Percentiles rank a stretch among this genome's conserved stretches.
These are phyloP conservation scores for Lasiodiplodia hormozganensis DNA, from an alignment of 2,329 filamentous ascomycete genomes.

Conservation along the genomic window DNA sequence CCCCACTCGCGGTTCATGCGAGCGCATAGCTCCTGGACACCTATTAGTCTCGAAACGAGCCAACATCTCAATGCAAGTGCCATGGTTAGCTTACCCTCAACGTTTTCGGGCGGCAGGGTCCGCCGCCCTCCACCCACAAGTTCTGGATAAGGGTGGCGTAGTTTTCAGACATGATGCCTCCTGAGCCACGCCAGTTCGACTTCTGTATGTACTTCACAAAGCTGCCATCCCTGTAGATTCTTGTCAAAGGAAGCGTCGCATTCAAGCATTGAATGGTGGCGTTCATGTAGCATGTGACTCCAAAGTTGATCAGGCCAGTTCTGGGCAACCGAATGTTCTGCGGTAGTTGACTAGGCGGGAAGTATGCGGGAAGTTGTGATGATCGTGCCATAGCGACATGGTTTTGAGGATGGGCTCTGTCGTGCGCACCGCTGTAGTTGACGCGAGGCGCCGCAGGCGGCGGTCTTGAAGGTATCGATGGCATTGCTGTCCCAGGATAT, in stretches of 20 bases:
- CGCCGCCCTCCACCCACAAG: constrained; percentile 66
- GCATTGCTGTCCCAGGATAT: constrained; percentile 61
- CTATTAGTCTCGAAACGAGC: background rate
- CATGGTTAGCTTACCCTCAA: constrained; percentile 46
- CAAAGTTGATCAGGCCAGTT: constrained; percentile 81
- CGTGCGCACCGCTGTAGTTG: constrained; percentile 83
- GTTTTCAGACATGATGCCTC: constrained; percentile 67
- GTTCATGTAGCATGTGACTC: constrained; percentile 90
- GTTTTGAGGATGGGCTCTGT: constrained; percentile 52
- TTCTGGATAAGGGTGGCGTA: constrained; percentile 68
- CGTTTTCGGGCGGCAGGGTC: constrained; percentile 53
- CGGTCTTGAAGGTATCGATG: constrained; percentile 66
- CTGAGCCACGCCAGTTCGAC: constrained; percentile 69
- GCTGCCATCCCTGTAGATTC: constrained; percentile 69
- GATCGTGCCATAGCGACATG: constrained; percentile 44
- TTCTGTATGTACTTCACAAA: constrained; percentile 66
- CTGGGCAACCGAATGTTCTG: constrained; percentile 59
- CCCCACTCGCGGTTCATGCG: constrained; percentile 72
- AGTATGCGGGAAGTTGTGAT: constrained; percentile 51
- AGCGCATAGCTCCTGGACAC: constrained; percentile 64
- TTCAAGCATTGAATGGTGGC: constrained; percentile 85
- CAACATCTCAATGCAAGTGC: background rate
- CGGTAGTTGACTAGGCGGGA: constrained; percentile 53
- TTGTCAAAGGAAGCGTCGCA: constrained; percentile 69
- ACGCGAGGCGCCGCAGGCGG: constrained; percentile 62